Percentiles rank a stretch among this genome's conserved stretches.
These are phyloP conservation scores for Mortierella sp. DNA, from an alignment of 371 early-diverging fungal genomes.

Conservation along the genomic window DNA sequence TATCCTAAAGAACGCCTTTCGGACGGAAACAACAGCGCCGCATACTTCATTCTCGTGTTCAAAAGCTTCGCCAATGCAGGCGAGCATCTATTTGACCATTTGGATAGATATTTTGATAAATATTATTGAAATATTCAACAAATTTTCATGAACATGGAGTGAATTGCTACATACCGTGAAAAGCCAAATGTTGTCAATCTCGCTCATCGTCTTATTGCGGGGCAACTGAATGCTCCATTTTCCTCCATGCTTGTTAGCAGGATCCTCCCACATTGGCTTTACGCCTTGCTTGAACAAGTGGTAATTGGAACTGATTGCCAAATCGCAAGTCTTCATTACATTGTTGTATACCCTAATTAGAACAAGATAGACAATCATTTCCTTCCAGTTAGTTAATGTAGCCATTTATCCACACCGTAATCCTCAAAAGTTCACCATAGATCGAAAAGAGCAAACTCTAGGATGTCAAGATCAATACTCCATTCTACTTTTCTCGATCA, in stretches of 20 bases:
- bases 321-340: constrained; percentile 83
- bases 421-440: too few species aligned
- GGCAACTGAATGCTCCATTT: constrained; percentile 93
- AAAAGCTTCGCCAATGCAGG: constrained; percentile 93
- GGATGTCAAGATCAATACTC: too few species aligned
- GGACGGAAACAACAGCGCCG: constrained; percentile 91
- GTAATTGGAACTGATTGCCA: constrained; percentile 89
- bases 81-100: constrained; percentile 72
- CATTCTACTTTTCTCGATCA: too few species aligned
- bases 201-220: constrained; percentile 77
- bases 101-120: too few species aligned
- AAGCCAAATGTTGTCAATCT: constrained; percentile 90
- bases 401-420: too few species aligned
- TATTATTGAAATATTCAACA: constrained; percentile 4
- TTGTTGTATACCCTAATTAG: constrained; percentile 87
- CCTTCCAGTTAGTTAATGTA: not conserved
- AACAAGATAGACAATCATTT: not conserved
- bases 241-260: constrained; percentile 96
- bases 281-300: constrained; percentile 98
- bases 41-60: constrained; percentile 87
- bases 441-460: too few species aligned
- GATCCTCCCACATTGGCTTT: constrained; percentile 99
- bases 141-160: not conserved
- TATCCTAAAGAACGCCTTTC: constrained; percentile 86
- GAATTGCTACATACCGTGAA: constrained; percentile 71